Evolutionary conservation across 257 asterid genomes (phyloP), one percentile per base, ranked within the genome.

Genomic region (Eustoma russellianum): DNA sequence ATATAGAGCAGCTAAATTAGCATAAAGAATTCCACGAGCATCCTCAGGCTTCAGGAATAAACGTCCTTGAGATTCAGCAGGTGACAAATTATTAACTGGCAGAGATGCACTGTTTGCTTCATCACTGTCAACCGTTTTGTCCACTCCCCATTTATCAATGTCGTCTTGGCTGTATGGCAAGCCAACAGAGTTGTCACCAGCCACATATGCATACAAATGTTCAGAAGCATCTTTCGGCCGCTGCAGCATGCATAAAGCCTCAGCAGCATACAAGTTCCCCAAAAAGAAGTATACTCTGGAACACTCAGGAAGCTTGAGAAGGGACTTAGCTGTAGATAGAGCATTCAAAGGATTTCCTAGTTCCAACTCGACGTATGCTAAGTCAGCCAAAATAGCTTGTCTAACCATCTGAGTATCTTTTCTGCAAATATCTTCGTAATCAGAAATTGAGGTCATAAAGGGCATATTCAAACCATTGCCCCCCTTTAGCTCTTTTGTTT

Each of bases 241-340:
- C 70, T 80, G 83, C 33, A 90, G 79, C 61, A 74, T 48, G 88
- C 96, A 90, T 35, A 90, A 54, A 61, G 98, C 98, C 66, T 90
- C 98, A 13, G 96, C 83, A 49, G 81, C 88, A 53, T 90, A 86
- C 75, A 83, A 56, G 19, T 76, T 72, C 15, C 93, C 96, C 46
- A 86, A 50, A 54, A 81, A 90, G 14, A 68, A 5, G 55, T 86
- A 74, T 56, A 78, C 70, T 61, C 60, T 78, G 41, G 82, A 80
- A 63, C 84, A 81, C 9, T 70, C 80, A 0, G 78, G 73, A 47
- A 76, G 74, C 63, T 72, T 61, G 67, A 90, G 41, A 14, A 90
- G 84, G 61, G 91, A 67, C 55, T 59, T 82, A 19, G 95, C 88
- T 9, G 64, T 41, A 13, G 72, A 55, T 47, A 90, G 75, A 57